Base-by-base conservation (phyloP, 345 rosid genomes). In the Psidium guajava region DNA sequence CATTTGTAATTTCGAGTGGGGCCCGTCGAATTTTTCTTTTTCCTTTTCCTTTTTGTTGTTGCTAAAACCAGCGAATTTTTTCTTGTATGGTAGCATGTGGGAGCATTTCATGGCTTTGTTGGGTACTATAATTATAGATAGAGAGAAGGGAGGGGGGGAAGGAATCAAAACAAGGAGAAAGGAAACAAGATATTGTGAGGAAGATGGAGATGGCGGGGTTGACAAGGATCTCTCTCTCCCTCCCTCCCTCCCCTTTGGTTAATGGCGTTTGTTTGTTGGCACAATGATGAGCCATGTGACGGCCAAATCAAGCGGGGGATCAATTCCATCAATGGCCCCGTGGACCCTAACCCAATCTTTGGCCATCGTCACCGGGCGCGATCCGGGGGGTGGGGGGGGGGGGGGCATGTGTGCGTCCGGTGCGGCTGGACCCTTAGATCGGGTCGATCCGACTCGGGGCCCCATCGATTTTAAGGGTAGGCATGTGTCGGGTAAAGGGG, bases 241-340 rank as follows among this genome's bases (percentile, higher is more conserved):
- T 36, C 52, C 52, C n/a, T n/a, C n/a, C n/a, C n/a, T n/a, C n/a
- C n/a, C n/a, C n/a, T n/a, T n/a, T n/a, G n/a, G 83, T 27, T 82
- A 82, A 82, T 82, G 83, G 83, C 58, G 57, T 82, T 52, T 82
- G 83, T 82, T 82, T 52, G 51, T 82, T 42, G 51, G 83, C 47
- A 82, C 53, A 82, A 50, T 82, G 83, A 82, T 82, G 83, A 82
- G 42, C 83, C 83, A 82, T 52, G 83, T 82, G 83, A 28, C 21
- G 42, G 83, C 40, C 44, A 82, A 82, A 54, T 69, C 77, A 52
- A 82, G 52, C 58, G 6, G 57, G 24, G 42, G n/a, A n/a, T 82
- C 57, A 6, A 24, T 82, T 18, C 83, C 42, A 69, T 82, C 58
- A 27, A 28, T 82, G n/a, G 58, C 47, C 3, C 57, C 36, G 83